Evolutionary conservation across 768 basidiomycete species (phyloP).

Genomic region (Mycena indigotica): DNA sequence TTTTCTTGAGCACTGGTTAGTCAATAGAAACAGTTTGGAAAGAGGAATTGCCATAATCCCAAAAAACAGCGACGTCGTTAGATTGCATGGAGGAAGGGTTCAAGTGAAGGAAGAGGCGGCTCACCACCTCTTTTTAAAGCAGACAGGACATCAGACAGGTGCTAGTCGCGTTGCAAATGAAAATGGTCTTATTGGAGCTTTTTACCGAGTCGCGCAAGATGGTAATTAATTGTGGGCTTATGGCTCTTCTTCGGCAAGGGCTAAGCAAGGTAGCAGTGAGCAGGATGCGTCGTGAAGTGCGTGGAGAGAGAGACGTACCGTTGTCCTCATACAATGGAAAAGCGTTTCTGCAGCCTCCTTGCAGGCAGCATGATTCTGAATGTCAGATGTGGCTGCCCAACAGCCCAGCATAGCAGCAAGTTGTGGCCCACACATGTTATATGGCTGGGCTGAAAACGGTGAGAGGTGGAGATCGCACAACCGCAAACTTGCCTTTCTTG

Average conservation of each 20-base stretch:
- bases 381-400: conserved; percentile 77
- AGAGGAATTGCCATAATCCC: conserved; percentile 37
- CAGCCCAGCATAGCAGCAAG: conserved; percentile 81
- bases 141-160: not conserved
- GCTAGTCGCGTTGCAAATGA: conserved; percentile 6
- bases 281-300: conserved; percentile 1
- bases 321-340: conserved; percentile 83
- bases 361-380: conserved; percentile 57
- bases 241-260: conserved; percentile 68
- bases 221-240: conserved; percentile 85
- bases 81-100: conserved; percentile 36
- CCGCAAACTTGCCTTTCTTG: conserved; percentile 56
- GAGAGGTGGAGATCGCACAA: not conserved
- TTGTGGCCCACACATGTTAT: conserved; percentile 65
- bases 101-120: conserved; percentile 13
- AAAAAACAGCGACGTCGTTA: conserved; percentile 47
- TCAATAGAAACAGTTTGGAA: not conserved
- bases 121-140: conserved; percentile 6
- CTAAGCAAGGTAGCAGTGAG: conserved; percentile 40
- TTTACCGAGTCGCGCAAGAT: conserved; percentile 79
- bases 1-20: conserved; percentile 37
- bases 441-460: conserved; percentile 40
- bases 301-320: conserved; percentile 52
- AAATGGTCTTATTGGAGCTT: conserved; percentile 59
- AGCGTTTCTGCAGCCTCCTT: conserved; percentile 59